Percentiles rank a stretch among this genome's conserved stretches.
These are phyloP conservation scores for Populus alba DNA, from an alignment of 345 rosid species.

Conservation along the genomic window DNA sequence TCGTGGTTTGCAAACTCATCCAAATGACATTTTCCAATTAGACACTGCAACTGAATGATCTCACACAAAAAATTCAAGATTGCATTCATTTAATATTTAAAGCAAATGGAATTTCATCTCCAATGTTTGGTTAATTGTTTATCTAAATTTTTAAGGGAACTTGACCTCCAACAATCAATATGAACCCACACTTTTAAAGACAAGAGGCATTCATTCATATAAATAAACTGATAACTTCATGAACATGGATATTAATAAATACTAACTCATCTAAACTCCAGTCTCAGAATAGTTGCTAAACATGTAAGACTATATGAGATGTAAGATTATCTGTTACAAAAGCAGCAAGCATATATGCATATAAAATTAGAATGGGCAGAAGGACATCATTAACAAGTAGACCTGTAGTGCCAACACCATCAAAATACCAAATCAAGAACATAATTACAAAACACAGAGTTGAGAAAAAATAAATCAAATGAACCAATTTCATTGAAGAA, in stretches of 20 bases:
- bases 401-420: background rate
- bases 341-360: background rate
- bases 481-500: background rate
- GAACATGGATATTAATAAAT: background rate
- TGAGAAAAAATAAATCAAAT: background rate
- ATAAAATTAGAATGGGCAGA: background rate
- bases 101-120: background rate
- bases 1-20: constrained; percentile 47
- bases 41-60: constrained; percentile 11
- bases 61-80: background rate
- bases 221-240: background rate
- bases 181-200: background rate
- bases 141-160: background rate
- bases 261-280: background rate
- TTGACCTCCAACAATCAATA: background rate
- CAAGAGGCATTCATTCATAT: background rate
- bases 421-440: background rate
- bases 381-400: background rate
- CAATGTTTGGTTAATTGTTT: background rate
- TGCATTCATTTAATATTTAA: background rate
- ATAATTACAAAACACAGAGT: background rate
- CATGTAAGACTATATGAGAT: background rate
- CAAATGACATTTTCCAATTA: background rate
- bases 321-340: background rate
- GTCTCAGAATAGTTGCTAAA: background rate